Conservation (phyloP, 192 early-diverging fungal species). For the Blastocladiella britannica region DNA sequence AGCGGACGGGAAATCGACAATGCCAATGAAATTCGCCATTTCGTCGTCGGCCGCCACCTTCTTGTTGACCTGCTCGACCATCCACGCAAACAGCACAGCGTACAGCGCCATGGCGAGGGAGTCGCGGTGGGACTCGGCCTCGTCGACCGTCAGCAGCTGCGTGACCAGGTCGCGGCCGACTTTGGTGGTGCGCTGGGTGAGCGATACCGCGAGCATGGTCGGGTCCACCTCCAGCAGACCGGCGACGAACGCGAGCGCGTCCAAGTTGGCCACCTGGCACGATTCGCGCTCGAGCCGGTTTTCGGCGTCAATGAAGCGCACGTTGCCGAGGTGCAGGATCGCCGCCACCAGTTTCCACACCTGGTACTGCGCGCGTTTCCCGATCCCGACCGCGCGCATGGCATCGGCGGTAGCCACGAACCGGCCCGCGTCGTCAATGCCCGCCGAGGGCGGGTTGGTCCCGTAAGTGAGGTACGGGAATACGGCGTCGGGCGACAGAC, state of each 20-base stretch:
- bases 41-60: constrained; percentile 49
- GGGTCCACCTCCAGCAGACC: constrained; percentile 61
- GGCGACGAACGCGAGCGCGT: constrained; percentile 50
- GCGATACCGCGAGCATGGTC: constrained; percentile 41
- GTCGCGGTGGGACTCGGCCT: constrained; percentile 61
- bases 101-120: constrained; percentile 64
- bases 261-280: constrained; percentile 49
- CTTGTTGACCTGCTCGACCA: constrained; percentile 80
- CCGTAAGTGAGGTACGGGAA: constrained; percentile 16
- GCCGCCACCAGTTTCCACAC: constrained; percentile 72
- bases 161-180: constrained; percentile 73
- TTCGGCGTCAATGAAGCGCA: constrained; percentile 48
- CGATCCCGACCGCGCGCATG: constrained; percentile 41
- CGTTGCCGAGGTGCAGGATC: constrained; percentile 75
- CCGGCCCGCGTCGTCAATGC: constrained; percentile 29
- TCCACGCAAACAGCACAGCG: constrained; percentile 63
- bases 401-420: constrained; percentile 42
- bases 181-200: constrained; percentile 63
- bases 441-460: constrained; percentile 29
- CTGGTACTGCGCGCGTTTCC: constrained; percentile 42
- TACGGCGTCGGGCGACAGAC: constrained; percentile 14
- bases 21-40: constrained; percentile 62
- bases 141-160: constrained; percentile 59
- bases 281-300: constrained; percentile 52
- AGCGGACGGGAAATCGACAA: constrained; percentile 30